These are phyloP conservation scores for Asterophora parasitica DNA, from an alignment of 768 basidiomycete genomes.

Conservation along the genomic window DNA sequence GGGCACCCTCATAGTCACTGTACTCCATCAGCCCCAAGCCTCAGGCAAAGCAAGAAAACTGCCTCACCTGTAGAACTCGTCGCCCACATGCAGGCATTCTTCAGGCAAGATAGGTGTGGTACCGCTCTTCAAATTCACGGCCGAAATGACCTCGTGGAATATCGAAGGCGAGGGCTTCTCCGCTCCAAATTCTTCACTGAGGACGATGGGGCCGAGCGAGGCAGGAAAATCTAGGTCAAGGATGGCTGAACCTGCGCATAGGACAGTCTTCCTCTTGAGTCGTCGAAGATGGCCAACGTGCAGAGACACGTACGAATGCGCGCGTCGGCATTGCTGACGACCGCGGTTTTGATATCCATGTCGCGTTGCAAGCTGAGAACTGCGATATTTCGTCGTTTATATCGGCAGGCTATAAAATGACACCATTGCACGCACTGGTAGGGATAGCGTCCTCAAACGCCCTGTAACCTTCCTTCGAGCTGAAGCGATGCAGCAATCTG, in stretches of 20 bases:
- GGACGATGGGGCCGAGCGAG: slow-evolving; percentile 48
- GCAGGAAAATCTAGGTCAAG: slow-evolving; percentile 52
- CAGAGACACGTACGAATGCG: slow-evolving; percentile 53
- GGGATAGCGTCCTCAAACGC: slow-evolving; percentile 48
- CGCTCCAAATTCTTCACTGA: slow-evolving; percentile 65
- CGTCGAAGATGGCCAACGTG: not conserved
- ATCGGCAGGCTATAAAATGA: not conserved
- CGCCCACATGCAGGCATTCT: slow-evolving; percentile 69
- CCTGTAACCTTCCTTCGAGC: slow-evolving; percentile 65
- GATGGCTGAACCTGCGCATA: slow-evolving; percentile 41
- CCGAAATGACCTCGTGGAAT: slow-evolving; percentile 43
- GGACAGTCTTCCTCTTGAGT: not conserved
- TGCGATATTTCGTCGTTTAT: slow-evolving; percentile 19
- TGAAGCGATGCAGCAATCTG: slow-evolving; percentile 61
- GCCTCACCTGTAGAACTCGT: slow-evolving; percentile 61
- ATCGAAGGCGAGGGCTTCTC: slow-evolving; percentile 67
- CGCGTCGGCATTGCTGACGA: slow-evolving; percentile 70
- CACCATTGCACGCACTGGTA: slow-evolving; percentile 34
- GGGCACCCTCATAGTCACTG: slow-evolving; percentile 20
- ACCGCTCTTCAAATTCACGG: slow-evolving; percentile 20
- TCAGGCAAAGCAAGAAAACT: not conserved
- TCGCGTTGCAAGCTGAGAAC: slow-evolving; percentile 40
- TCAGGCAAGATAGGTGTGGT: slow-evolving; percentile 24
- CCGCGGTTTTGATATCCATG: slow-evolving; percentile 45
- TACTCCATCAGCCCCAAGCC: not conserved